Base-by-base conservation (phyloP, 2,329 filamentous ascomycete species). In the Endoconidiophora laricicola region DNA sequence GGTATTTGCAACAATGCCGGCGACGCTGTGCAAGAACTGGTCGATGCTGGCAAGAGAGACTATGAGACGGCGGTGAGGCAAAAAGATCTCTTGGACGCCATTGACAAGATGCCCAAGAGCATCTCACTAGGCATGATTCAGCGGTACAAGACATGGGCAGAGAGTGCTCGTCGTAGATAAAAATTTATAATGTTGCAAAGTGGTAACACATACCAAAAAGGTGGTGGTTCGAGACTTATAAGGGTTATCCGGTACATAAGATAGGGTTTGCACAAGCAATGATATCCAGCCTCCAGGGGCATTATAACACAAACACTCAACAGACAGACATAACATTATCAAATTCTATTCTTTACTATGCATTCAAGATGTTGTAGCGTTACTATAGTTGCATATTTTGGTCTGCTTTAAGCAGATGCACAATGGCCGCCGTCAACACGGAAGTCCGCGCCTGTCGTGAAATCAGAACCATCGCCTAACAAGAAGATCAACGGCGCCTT, bases 381-480 rank as follows among this genome's bases (percentile, higher is more conserved):
- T 6, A 33, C 7, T 33, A 33, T 10, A 6, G 26, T 10, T 33
- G 16, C 16, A 18, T 18, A 18, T 18, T 5, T 18, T n/a, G 23
- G 6, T 10, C 22, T 16, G 14, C 2, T 5, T 45, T 54, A 64
- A 24, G 62, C 60, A 14, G 63, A 65, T 0, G 63, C 63, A 22
- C 63, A 65, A 58, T 78, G 74, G 1, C 75, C 75, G 46, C 75
- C 75, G 57, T 79, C 74, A 36, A 78, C 71, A 14, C 73, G 59
- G 55, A 79, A 56, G 42, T 75, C 72, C 10, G 69, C 67, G 0
- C 73, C 75, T 7, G 6, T 22, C 26, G 26, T 33, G 26, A 33
- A 33, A 33, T 33, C 26, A 33, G 26, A 33, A 33, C 26, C 26
- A 5, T 33, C 26, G 7, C 26, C 26, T 10, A 33, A 33, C 26